Evolutionary conservation across 2,329 filamentous ascomycete genomes (phyloP).

Genomic region (Botrytis porri): DNA sequence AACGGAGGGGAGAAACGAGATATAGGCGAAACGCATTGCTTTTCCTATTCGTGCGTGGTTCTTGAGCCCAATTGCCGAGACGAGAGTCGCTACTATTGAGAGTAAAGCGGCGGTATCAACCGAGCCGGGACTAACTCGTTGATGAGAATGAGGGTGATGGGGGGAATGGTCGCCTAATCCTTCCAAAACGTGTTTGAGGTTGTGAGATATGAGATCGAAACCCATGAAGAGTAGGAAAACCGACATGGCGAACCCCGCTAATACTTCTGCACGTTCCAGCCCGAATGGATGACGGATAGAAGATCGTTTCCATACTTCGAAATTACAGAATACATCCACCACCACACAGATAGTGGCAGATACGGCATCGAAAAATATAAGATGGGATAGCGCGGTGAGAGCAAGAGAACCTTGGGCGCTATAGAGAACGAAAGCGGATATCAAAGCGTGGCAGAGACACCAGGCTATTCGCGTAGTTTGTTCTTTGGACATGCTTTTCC

Average conservation of each 20-base stretch:
- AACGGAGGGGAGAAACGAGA: conserved; percentile 78
- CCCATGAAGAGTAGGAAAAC: conserved; percentile 97
- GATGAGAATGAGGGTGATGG: conserved; percentile 67
- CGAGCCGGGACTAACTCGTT: conserved; percentile 67
- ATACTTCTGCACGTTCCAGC: conserved; percentile 85
- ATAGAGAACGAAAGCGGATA: conserved; percentile 83
- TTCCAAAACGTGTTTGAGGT: conserved; percentile 89
- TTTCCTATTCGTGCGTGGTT: conserved; percentile 92
- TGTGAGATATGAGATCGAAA: conserved; percentile 91
- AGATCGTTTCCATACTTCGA: conserved; percentile 94
- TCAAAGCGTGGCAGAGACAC: conserved; percentile 82
- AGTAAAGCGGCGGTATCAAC: conserved; percentile 79
- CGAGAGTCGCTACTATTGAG: conserved; percentile 76
- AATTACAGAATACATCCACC: conserved; percentile 92
- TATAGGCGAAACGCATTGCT: conserved; percentile 81
- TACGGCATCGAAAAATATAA: conserved; percentile 93
- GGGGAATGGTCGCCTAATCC: conserved; percentile 64
- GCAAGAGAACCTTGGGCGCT: conserved; percentile 81
- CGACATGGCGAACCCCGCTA: conserved; percentile 93
- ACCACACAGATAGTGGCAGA: conserved; percentile 87
- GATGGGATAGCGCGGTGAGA: conserved; percentile 85
- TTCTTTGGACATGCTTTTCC: conserved; percentile 83
- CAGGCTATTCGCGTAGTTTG: conserved; percentile 81
- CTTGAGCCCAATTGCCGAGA: conserved; percentile 81
- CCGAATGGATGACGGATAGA: conserved; percentile 93